Conservation (phyloP, 2,329 filamentous ascomycete species). For the Venturia pyrina region DNA sequence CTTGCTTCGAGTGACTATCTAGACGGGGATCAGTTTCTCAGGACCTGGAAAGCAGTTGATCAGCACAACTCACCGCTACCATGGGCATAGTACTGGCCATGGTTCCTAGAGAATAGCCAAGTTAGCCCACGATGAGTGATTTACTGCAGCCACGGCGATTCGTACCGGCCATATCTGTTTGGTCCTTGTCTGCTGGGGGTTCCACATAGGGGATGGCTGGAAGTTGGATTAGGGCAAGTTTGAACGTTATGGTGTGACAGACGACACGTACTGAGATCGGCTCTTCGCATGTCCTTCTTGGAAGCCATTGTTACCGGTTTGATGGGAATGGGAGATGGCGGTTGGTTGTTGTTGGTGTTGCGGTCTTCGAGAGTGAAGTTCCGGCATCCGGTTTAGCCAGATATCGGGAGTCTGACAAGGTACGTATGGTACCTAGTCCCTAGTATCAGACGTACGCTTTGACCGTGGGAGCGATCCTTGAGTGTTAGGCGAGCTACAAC, state of each 20-base stretch:
- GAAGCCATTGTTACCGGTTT: conserved; percentile 40
- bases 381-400: neutral
- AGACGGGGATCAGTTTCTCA: conserved; percentile 12
- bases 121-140: conserved; percentile 17
- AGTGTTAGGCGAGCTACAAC: neutral
- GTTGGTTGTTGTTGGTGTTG: neutral
- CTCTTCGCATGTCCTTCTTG: conserved; percentile 66
- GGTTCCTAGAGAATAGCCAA: conserved; percentile 33
- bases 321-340: neutral
- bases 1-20: conserved; percentile 88
- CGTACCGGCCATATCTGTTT: conserved; percentile 61
- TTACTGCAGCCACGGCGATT: neutral
- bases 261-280: conserved; percentile 54
- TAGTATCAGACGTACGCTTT: neutral
- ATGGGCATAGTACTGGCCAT: conserved; percentile 78
- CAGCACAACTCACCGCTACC: conserved; percentile 57
- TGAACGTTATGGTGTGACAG: neutral
- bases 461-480: neutral
- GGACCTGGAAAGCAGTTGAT: conserved; percentile 9
- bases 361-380: neutral
- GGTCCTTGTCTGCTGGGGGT: conserved; percentile 53
- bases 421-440: neutral
- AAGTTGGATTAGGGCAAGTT: conserved; percentile 10
- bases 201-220: conserved; percentile 82
- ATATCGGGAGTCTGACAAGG: neutral